Evolutionary conservation across 768 basidiomycete species (phyloP).

Genomic region (Boletus huronensis): DNA sequence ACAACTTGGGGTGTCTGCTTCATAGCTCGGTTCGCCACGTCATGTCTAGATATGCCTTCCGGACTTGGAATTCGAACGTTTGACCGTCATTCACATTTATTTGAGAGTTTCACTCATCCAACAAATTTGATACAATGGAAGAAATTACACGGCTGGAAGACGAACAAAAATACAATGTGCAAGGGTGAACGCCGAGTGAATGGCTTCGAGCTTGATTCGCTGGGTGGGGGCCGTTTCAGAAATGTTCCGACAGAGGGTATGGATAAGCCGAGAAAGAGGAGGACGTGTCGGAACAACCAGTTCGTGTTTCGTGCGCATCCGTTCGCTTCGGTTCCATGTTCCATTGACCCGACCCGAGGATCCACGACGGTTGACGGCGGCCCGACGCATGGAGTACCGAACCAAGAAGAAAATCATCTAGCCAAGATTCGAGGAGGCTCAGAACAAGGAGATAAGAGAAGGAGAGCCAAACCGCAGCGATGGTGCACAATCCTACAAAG

Average conservation of each 20-base stretch:
- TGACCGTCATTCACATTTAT: too few species aligned
- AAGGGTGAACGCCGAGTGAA: background rate
- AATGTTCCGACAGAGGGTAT: constrained; percentile 17
- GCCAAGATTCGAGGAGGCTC: background rate
- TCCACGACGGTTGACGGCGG: constrained; percentile 24
- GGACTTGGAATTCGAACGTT: too few species aligned
- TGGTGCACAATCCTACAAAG: background rate
- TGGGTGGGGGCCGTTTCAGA: background rate
- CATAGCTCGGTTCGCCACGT: too few species aligned
- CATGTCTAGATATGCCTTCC: too few species aligned
- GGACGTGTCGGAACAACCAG: constrained; percentile 13
- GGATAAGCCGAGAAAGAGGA: constrained; percentile 16
- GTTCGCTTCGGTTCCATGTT: constrained; percentile 17
- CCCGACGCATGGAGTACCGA: constrained; percentile 13
- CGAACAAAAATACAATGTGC: background rate
- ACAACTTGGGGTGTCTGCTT: too few species aligned
- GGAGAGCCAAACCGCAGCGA: constrained; percentile 10
- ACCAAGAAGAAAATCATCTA: constrained; percentile 16
- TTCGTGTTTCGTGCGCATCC: constrained; percentile 3
- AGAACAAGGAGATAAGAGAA: background rate
- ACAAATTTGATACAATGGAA: background rate
- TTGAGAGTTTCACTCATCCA: too few species aligned
- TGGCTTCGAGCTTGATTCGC: background rate
- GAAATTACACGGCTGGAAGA: background rate
- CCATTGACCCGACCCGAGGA: constrained; percentile 20